Evolutionary conservation across 257 asterid species (phyloP).

Genomic region (Penstemon barbatus): DNA sequence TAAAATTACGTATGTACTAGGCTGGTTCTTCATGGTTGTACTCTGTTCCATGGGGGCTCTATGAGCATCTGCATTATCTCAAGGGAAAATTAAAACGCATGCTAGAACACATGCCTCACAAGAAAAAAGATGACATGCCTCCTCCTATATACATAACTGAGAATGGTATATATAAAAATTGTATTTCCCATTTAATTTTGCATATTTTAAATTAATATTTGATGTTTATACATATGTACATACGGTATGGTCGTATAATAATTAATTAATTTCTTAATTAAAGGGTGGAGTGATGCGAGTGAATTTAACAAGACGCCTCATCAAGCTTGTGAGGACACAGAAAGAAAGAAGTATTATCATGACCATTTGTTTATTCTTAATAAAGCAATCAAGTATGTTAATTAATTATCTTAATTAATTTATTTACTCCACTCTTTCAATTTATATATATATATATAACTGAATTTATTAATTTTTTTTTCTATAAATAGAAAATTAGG

Average conservation of each 20-base stretch:
- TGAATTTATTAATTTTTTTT: too few relatives aligned
- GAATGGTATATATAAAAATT: conserved; percentile 27
- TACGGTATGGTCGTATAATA: too few relatives aligned
- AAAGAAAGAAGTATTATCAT: conserved; percentile 32
- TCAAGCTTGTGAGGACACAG: conserved; percentile 24
- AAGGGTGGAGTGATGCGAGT: conserved; percentile 34
- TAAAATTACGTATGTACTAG: background rate
- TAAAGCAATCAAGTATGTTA: conserved; percentile 46
- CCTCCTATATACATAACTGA: conserved; percentile 36
- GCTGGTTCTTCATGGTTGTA: conserved; percentile 33
- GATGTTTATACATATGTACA: background rate
- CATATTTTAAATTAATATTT: too few relatives aligned
- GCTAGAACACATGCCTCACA: background rate
- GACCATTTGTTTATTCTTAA: conserved; percentile 41
- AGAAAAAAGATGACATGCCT: too few relatives aligned
- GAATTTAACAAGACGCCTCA: conserved; percentile 16
- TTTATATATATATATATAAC: too few relatives aligned
- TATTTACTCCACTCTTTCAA: too few relatives aligned
- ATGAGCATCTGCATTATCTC: conserved; percentile 34
- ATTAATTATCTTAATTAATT: too few relatives aligned
- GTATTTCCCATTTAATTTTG: too few relatives aligned
- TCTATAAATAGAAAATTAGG: conserved; percentile 16
- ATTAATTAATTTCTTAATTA: too few relatives aligned
- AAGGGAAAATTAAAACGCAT: conserved; percentile 26
- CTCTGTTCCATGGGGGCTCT: conserved; percentile 39